Conservation (phyloP, 1,284 basidiomycete genomes). For the Trichosporon coremiiforme region DNA sequence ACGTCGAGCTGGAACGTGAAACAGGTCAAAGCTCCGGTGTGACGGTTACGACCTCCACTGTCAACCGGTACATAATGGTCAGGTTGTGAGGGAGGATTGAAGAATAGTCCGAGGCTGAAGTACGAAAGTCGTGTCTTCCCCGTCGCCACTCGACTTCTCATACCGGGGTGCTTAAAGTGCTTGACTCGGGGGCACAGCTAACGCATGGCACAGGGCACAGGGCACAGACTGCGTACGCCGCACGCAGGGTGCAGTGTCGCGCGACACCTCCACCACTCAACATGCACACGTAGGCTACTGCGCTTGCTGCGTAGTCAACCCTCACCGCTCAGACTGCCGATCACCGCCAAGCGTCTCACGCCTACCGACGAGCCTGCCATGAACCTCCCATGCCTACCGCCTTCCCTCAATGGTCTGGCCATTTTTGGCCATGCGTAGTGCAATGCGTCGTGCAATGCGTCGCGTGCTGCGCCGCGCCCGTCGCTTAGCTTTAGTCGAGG, state of each 20-base stretch:
- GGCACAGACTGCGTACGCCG: not conserved
- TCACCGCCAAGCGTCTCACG: not conserved
- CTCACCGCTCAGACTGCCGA: not conserved
- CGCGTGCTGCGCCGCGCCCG: no score
- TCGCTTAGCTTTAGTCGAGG: not conserved
- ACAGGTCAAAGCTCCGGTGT: not conserved
- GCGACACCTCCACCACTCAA: not conserved
- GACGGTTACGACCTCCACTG: not conserved
- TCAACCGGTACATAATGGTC: not conserved
- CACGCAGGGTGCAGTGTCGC: no score
- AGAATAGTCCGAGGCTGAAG: slow-evolving; percentile 10
- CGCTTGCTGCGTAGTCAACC: not conserved
- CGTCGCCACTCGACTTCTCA: not conserved
- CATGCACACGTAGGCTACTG: slow-evolving; percentile 1
- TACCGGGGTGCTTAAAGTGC: not conserved
- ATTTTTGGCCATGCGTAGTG: not conserved
- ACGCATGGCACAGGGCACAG: not conserved
- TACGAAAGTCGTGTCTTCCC: not conserved
- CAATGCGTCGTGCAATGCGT: no score
- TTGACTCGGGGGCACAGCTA: not conserved
- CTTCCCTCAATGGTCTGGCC: not conserved
- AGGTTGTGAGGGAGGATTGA: not conserved
- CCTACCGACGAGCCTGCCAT: not conserved
- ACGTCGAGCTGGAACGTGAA: not conserved
- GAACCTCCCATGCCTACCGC: not conserved